A percentile compares a stretch with the other conserved stretches of the same genome.
phyloP scores from a whole-genome alignment of 768 basidiomycete species.

The Leucocoprinus leucothites region DNA sequence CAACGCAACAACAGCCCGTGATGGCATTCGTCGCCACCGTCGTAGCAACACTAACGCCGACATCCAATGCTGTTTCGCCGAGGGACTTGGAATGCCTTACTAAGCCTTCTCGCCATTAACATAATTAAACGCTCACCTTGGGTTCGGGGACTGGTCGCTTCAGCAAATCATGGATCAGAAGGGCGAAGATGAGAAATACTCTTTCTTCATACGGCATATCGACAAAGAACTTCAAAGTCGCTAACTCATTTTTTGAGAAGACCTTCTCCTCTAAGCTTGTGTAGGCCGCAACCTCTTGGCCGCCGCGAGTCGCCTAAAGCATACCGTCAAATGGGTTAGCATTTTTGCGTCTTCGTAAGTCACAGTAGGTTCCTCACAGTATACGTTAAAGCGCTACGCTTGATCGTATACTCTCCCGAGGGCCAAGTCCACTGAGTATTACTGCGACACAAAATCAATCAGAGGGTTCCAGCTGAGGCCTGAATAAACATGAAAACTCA shows the following conservation, averaged over 20 bases:
- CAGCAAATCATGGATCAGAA: constrained; percentile 12
- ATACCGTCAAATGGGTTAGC: background rate
- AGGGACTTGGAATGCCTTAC: constrained; percentile 1
- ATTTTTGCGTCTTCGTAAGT: background rate
- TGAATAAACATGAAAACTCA: constrained; percentile 10
- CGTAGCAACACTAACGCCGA: background rate
- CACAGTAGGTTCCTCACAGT: constrained; percentile 10
- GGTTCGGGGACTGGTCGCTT: constrained; percentile 13
- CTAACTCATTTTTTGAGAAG: constrained; percentile 17
- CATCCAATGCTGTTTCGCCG: constrained; percentile 4
- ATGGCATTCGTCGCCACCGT: constrained; percentile 9
- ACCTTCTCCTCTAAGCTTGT: constrained; percentile 9
- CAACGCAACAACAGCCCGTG: background rate
- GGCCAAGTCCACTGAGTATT: constrained; percentile 13
- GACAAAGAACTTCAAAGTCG: constrained; percentile 15
- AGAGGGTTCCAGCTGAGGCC: background rate
- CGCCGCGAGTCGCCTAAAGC: constrained; percentile 13
- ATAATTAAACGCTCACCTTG: constrained; percentile 5
- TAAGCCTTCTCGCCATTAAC: background rate
- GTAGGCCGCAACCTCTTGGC: constrained; percentile 11
- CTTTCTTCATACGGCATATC: constrained; percentile 16
- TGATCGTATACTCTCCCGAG: constrained; percentile 13
- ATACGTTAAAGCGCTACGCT: constrained; percentile 9
- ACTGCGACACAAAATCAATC: background rate
- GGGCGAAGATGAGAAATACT: constrained; percentile 15